Conservation (phyloP, 1,284 basidiomycete genomes). For the Earliella scabrosa region DNA sequence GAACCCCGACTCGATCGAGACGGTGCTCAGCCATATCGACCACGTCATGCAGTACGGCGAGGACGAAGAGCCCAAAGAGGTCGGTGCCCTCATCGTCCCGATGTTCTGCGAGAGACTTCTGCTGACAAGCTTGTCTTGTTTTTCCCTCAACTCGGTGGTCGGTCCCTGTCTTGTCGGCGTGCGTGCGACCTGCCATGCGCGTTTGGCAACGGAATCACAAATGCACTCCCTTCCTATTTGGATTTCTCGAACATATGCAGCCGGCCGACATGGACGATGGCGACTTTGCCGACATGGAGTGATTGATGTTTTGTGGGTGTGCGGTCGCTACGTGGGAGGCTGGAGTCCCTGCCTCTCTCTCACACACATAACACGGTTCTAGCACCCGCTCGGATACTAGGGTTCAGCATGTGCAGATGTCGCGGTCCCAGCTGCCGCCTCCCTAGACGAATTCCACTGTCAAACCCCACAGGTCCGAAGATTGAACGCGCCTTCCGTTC, state of each 20-base stretch:
- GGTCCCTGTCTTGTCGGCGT: no score
- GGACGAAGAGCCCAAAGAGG: conserved; percentile 92
- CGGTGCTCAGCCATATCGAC: conserved; percentile 94
- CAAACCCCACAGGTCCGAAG: not conserved
- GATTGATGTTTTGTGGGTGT: conserved; percentile 21
- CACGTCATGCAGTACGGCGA: conserved; percentile 97
- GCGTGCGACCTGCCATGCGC: no score
- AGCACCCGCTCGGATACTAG: conserved; percentile 3
- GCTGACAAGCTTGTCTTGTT: conserved; percentile 2
- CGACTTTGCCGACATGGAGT: conserved; percentile 78
- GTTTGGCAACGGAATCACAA: no score
- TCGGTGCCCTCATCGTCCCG: conserved; percentile 35
- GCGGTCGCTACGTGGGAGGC: not conserved
- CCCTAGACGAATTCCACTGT: not conserved
- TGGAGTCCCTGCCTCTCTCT: not conserved
- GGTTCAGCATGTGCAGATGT: not conserved
- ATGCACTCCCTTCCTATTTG: not conserved
- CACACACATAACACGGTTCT: not conserved
- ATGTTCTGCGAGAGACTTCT: no score
- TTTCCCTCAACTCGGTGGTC: no score
- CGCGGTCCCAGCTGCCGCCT: no score
- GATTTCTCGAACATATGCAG: conserved; percentile 38
- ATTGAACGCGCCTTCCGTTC: not conserved
- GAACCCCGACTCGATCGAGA: conserved; percentile 88
- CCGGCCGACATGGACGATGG: conserved; percentile 90